phyloP scores from a whole-genome alignment of 164 flowering plant species.

The Euptelea pleiosperma region DNA sequence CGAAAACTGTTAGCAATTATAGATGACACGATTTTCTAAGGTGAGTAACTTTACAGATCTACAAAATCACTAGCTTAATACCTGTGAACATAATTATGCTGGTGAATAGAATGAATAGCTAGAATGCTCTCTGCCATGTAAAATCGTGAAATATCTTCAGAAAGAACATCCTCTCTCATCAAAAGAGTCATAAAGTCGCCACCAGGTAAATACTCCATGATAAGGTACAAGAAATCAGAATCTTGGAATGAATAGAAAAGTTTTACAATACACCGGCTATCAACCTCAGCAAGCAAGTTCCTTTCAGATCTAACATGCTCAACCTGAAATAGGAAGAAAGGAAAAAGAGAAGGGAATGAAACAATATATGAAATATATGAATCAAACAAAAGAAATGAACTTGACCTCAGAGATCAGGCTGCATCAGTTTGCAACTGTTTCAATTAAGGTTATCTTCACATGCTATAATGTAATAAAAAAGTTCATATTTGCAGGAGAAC shows the following conservation, averaged over 20 bases:
- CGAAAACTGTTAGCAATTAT: too few species aligned
- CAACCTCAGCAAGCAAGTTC: constrained; percentile 89
- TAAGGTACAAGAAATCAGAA: constrained; percentile 81
- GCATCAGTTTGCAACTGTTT: too few species aligned
- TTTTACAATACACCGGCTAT: constrained; percentile 82
- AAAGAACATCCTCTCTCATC: constrained; percentile 81
- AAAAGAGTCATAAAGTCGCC: constrained; percentile 91
- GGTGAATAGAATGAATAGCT: constrained; percentile 85
- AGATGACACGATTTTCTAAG: neutral
- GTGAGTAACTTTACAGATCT: too few species aligned
- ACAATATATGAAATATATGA: too few species aligned
- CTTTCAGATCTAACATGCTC: constrained; percentile 93
- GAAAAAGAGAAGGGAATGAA: neutral
- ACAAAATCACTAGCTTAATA: constrained; percentile 17
- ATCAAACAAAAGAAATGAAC: too few species aligned
- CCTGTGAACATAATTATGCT: constrained; percentile 84
- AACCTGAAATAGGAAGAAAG: constrained; percentile 42
- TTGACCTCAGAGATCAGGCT: too few species aligned
- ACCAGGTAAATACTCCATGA: constrained; percentile 97
- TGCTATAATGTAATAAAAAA: too few species aligned
- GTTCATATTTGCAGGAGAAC: too few species aligned
- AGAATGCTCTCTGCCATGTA: constrained; percentile 87
- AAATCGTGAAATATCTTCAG: constrained; percentile 83
- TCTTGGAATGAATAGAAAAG: constrained; percentile 90
- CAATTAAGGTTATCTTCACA: too few species aligned